Conservation (phyloP, 2,329 filamentous ascomycete species). For the Diaporthe helianthi region DNA sequence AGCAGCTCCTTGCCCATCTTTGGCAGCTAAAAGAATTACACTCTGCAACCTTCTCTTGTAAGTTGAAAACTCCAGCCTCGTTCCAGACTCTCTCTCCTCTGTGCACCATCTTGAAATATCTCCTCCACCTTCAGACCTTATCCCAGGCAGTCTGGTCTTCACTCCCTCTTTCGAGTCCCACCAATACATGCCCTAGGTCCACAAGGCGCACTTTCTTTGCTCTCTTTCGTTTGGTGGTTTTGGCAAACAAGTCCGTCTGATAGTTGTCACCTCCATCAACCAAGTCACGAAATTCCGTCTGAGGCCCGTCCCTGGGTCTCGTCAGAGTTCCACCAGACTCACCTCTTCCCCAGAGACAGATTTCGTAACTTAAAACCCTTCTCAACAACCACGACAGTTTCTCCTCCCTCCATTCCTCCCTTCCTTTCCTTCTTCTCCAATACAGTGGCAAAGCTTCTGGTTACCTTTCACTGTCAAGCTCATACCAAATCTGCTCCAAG, state of each 20-base stretch:
- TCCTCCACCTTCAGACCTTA: background rate
- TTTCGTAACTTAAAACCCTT: background rate
- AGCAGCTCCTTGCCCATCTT: background rate
- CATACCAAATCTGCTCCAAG: background rate
- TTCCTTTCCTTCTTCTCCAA: background rate
- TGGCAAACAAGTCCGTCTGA: background rate
- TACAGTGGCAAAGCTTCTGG: background rate
- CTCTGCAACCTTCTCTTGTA: background rate
- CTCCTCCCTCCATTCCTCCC: background rate
- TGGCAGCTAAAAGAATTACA: background rate
- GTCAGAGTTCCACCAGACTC: background rate
- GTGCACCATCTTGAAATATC: background rate
- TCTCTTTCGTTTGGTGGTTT: background rate
- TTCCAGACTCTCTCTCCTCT: background rate
- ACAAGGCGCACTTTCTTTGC: background rate
- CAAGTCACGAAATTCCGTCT: too few species aligned
- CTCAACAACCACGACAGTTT: background rate
- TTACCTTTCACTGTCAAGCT: too few species aligned
- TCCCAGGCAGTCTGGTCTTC: background rate
- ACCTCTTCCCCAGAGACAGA: background rate
- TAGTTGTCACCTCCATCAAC: background rate
- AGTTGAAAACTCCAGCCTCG: too few species aligned
- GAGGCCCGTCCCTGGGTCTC: too few species aligned
- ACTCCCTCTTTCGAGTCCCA: too few species aligned
- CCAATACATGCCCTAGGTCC: background rate